Base-by-base conservation (phyloP, 768 basidiomycete genomes). In the Scleroderma bovista region DNA sequence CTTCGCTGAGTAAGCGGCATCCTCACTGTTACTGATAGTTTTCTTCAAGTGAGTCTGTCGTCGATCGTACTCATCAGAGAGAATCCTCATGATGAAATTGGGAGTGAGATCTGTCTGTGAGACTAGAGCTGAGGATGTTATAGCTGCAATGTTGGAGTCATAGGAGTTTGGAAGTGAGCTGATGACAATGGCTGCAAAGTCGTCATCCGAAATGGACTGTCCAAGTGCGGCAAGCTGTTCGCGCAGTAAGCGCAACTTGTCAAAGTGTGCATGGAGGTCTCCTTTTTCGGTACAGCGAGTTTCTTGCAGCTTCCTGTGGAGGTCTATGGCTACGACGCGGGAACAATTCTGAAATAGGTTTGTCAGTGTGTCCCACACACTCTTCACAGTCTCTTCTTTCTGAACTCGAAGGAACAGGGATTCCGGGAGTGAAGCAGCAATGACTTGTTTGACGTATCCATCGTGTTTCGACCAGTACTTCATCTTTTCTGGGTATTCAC, bases 141-240 rank as follows among this genome's bases (percentile, higher is more conserved):
- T 47, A 15, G 65, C 49, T n/a, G 67, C 60, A 46, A 70, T 57
- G 40, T 55, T 62, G 23, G 64, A 44, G 44, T 67, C 61, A 49
- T 66, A 72, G n/a, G 60, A 66, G 1, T 43, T 22, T 6, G 70
- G 70, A 22, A 73, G 61, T 3, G 71, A 72, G 17, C 56, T 52
- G 22, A 72, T 58, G 29, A 71, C 59, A 37, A 71, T 70, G 2
- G 58, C 57, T 26, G 59, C 57, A 53, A 67, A 19, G 29, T 45
- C 32, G 15, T 45, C 44, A 12, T 45, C 44, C 2, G 9, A 32
- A 17, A 45, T 32, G 66, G 43, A 70, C 3, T 61, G 52, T n/a
- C 67, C 70, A 61, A 70, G 65, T 5, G 64, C 58, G 0, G 67
- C 61, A 13, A 73, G 60, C 29, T 69, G 57, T 46, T 72, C 65